Evolutionary conservation across 345 rosid genomes (phyloP).

Genomic region (Eucalyptus leucophloia): DNA sequence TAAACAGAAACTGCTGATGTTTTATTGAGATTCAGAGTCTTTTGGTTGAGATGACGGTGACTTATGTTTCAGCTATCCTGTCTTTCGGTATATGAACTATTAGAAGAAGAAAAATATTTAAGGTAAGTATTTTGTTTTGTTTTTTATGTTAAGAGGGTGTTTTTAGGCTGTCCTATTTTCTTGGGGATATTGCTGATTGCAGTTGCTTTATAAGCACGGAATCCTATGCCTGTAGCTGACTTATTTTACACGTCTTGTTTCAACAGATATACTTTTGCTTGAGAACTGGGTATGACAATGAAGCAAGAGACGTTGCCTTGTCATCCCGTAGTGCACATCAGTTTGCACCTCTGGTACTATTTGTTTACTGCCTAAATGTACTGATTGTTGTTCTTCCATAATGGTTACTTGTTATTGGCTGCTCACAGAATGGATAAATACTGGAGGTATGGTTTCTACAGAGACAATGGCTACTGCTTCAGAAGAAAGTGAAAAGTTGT

Average conservation of each 20-base stretch:
- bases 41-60: not conserved
- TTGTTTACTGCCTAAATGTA: not conserved
- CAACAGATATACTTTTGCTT: conserved; percentile 79
- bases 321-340: conserved; percentile 82
- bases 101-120: not conserved
- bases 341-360: conserved; percentile 74
- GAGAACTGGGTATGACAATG: conserved; percentile 89
- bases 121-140: not conserved
- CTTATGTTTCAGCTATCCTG: not conserved
- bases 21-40: too few species aligned
- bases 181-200: not conserved
- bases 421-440: conserved; percentile 90
- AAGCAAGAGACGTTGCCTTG: conserved; percentile 71
- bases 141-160: not conserved
- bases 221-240: not conserved
- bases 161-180: not conserved
- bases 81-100: not conserved
- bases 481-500: conserved; percentile 94
- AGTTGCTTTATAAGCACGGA: not conserved
- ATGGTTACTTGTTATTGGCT: conserved; percentile 24
- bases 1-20: too few species aligned
- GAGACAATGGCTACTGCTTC: conserved; percentile 74
- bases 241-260: not conserved
- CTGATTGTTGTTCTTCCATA: not conserved
- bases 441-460: conserved; percentile 64